Evolutionary conservation across 2,329 filamentous ascomycete species (phyloP).

Genomic region (Alternaria solani): DNA sequence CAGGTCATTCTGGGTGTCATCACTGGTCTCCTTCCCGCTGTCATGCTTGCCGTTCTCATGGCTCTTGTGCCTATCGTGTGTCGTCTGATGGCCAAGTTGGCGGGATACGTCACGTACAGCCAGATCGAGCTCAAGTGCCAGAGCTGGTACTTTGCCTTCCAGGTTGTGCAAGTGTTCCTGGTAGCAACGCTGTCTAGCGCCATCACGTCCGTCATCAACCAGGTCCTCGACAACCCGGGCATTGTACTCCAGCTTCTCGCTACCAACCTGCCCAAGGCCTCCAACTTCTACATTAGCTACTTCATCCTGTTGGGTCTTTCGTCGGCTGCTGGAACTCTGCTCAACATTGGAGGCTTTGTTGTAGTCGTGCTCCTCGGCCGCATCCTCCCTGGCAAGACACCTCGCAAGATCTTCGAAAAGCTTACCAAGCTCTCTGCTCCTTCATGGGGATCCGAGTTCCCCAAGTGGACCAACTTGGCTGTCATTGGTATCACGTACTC

Average conservation of each 20-base stretch:
- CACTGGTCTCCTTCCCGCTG: conserved; percentile 55
- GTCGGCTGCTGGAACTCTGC: conserved; percentile 54
- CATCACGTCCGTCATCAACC: conserved; percentile 65
- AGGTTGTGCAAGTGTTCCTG: conserved; percentile 93
- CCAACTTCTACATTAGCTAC: conserved; percentile 96
- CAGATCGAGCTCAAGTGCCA: conserved; percentile 76
- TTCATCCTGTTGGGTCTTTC: conserved; percentile 83
- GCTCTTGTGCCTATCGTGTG: conserved; percentile 55
- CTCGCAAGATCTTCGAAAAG: conserved; percentile 57
- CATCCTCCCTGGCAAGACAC: conserved; percentile 56
- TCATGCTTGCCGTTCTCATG: conserved; percentile 56
- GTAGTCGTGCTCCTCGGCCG: conserved; percentile 85
- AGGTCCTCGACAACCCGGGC: conserved; percentile 70
- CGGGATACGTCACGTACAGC: conserved; percentile 52
- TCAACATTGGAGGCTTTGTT: conserved; percentile 84
- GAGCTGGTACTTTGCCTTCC: conserved; percentile 90
- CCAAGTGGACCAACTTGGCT: conserved; percentile 57
- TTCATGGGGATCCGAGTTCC: conserved; percentile 56
- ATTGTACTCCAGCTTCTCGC: conserved; percentile 71
- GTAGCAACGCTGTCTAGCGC: conserved; percentile 84
- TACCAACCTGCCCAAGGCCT: conserved; percentile 78
- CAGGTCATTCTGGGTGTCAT: conserved; percentile 53
- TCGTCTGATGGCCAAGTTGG: conserved; percentile 48
- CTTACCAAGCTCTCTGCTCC: conserved; percentile 55
- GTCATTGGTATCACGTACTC: conserved; percentile 58